phyloP scores from a whole-genome alignment of 2,329 filamentous ascomycete species.

The Pseudogymnoascus sp. region DNA sequence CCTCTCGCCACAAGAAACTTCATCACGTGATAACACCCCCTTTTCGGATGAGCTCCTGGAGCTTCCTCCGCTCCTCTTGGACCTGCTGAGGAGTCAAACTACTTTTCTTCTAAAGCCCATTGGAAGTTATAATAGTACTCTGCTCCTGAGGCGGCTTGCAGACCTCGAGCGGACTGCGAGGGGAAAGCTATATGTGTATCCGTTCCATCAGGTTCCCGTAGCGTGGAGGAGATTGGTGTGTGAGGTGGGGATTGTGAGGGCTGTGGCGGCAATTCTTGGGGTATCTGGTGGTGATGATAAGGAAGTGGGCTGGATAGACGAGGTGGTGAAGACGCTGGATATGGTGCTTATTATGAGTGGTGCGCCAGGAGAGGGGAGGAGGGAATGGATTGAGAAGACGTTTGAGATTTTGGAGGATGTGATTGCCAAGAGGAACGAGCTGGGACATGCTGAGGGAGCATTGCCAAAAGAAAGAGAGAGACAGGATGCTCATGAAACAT shows the following conservation, averaged over 20 bases:
- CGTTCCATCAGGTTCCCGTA: slow-evolving; percentile 55
- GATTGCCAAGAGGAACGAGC: background rate
- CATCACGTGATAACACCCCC: background rate
- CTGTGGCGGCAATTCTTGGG: slow-evolving; percentile 22
- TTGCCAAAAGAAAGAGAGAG: background rate
- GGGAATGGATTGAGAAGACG: slow-evolving; percentile 40
- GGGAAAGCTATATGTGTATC: slow-evolving; percentile 60
- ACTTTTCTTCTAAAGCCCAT: background rate
- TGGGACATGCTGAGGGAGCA: background rate
- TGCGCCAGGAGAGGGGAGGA: slow-evolving; percentile 11
- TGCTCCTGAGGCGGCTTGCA: slow-evolving; percentile 33
- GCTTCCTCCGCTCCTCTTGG: background rate
- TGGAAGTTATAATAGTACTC: background rate
- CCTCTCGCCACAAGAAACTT: background rate
- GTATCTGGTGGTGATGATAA: background rate
- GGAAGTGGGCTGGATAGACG: slow-evolving; percentile 15
- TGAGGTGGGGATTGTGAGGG: slow-evolving; percentile 59
- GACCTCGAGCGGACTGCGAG: slow-evolving; percentile 52
- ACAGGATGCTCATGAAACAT: background rate
- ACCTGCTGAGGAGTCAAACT: background rate
- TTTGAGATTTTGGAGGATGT: slow-evolving; percentile 55
- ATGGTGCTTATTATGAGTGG: slow-evolving; percentile 28
- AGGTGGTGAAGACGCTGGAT: slow-evolving; percentile 22
- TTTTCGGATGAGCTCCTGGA: background rate
- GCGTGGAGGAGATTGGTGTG: slow-evolving; percentile 66